Conservation (phyloP, 2,329 filamentous ascomycete genomes). For the Phialocephala subalpina region DNA sequence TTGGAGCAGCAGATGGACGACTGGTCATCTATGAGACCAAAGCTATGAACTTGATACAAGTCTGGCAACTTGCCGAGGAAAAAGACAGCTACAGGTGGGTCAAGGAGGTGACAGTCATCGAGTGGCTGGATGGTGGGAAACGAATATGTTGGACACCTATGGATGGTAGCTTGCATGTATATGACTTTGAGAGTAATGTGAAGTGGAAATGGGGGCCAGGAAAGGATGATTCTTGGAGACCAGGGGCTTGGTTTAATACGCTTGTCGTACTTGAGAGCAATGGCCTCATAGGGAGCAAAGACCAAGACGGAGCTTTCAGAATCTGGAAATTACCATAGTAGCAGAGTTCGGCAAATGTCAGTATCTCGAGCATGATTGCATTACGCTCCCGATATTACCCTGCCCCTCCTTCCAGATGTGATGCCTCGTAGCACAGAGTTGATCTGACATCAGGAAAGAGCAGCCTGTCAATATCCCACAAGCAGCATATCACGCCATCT, state of each 20-base stretch:
- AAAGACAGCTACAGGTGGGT: not conserved
- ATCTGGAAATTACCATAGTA: slow-evolving; percentile 8
- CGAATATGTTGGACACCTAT: not conserved
- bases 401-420: too few species aligned
- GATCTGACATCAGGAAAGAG: too few species aligned
- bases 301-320: slow-evolving; percentile 8
- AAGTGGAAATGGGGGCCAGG: slow-evolving; percentile 11
- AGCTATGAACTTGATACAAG: slow-evolving; percentile 4
- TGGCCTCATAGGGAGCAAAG: slow-evolving; percentile 6
- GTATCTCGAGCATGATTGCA: too few species aligned
- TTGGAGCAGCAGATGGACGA: slow-evolving; percentile 4
- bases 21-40: not conserved
- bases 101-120: not conserved
- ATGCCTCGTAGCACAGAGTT: too few species aligned
- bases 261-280: slow-evolving; percentile 7
- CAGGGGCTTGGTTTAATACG: slow-evolving; percentile 8
- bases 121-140: slow-evolving; percentile 2
- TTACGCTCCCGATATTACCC: too few species aligned
- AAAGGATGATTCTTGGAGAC: slow-evolving; percentile 8
- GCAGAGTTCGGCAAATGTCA: too few species aligned
- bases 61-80: not conserved
- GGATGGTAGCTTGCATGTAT: not conserved
- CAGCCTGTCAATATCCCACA: too few species aligned
- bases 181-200: slow-evolving; percentile 4
- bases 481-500: too few species aligned